phyloP scores from a whole-genome alignment of 495 filamentous ascomycete species.

The Lasiosphaeria hispida region DNA sequence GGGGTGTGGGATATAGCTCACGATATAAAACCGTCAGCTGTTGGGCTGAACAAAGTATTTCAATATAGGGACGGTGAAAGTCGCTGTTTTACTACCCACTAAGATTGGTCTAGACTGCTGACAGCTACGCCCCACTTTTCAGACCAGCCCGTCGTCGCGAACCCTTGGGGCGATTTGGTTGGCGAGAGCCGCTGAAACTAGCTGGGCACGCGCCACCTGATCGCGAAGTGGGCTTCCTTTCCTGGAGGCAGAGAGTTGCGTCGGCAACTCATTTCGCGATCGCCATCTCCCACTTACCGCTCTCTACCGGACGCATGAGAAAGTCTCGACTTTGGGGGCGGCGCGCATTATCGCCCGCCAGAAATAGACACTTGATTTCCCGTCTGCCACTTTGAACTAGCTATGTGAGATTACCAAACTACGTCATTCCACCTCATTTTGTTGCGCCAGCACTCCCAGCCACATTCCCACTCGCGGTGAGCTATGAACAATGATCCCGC shows the following conservation, averaged over 20 bases:
- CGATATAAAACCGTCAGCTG: too few relatives aligned
- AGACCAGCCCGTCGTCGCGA: too few relatives aligned
- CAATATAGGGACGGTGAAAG: too few relatives aligned
- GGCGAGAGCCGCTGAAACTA: too few relatives aligned
- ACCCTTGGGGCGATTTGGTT: too few relatives aligned
- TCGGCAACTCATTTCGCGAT: background rate
- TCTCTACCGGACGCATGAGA: conserved; percentile 1
- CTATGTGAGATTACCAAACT: conserved; percentile 13
- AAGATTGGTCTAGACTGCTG: too few relatives aligned
- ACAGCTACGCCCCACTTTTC: too few relatives aligned
- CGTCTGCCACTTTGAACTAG: background rate
- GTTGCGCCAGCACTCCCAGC: conserved; percentile 6
- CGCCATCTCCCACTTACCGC: background rate
- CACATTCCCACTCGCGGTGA: conserved; percentile 33
- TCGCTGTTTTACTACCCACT: too few relatives aligned
- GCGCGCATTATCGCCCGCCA: background rate
- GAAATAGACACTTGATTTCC: background rate
- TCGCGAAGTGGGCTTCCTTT: background rate
- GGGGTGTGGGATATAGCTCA: too few relatives aligned
- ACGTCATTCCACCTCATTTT: background rate
- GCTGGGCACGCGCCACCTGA: background rate
- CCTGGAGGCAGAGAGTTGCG: background rate
- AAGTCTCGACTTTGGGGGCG: background rate
- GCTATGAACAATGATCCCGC: conserved; percentile 68
- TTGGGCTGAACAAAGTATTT: too few relatives aligned